Evolutionary conservation across 164 flowering plant species (phyloP).

Genomic region (Piper betle): DNA sequence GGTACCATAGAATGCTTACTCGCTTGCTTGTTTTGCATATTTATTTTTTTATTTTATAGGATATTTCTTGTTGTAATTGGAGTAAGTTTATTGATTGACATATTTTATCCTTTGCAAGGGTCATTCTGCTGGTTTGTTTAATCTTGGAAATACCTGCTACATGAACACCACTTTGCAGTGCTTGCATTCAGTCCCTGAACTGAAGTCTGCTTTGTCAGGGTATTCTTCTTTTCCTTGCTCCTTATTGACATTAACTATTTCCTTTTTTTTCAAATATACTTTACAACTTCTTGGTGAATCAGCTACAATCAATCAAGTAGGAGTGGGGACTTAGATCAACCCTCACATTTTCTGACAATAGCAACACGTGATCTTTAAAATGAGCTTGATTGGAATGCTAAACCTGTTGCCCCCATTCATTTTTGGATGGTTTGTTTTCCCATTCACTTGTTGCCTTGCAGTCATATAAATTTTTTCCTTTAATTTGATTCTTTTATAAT

Average conservation of each 20-base stretch:
- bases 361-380: conserved; percentile 81
- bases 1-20: not conserved
- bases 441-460: not conserved
- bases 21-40: too few species aligned
- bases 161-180: conserved; percentile 97
- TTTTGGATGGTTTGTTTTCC: conserved; percentile 76
- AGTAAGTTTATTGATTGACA: too few species aligned
- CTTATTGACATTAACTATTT: not conserved
- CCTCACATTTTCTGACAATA: conserved; percentile 75
- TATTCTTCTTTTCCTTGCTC: conserved; percentile 7
- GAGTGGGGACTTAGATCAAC: conserved; percentile 65
- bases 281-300: conserved; percentile 2
- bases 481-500: not conserved
- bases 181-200: conserved; percentile 91
- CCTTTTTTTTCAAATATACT: not conserved
- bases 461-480: not conserved
- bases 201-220: conserved; percentile 77
- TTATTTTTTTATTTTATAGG: too few species aligned
- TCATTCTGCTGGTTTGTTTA: conserved; percentile 77
- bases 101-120: conserved; percentile 35
- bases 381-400: conserved; percentile 80
- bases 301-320: conserved; percentile 67
- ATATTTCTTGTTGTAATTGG: too few species aligned
- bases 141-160: conserved; percentile 94
- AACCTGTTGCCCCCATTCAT: conserved; percentile 86